These are phyloP conservation scores for Diversispora epigaea DNA, from an alignment of 192 early-diverging fungal species.

Conservation along the genomic window DNA sequence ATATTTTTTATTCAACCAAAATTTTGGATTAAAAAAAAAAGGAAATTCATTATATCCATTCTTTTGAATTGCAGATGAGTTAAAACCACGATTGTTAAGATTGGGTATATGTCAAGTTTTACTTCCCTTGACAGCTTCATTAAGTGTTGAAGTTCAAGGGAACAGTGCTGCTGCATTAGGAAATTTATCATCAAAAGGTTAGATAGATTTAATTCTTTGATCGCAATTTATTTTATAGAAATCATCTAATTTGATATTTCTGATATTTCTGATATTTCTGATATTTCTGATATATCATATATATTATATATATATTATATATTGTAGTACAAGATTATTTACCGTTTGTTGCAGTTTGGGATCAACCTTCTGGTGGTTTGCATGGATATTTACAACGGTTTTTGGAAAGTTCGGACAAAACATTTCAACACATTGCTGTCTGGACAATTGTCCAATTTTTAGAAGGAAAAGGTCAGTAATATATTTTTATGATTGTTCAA, in stretches of 20 bases:
- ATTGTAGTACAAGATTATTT: constrained; percentile 59
- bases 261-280: too few species aligned
- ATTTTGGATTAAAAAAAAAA: too few species aligned
- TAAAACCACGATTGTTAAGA: constrained; percentile 63
- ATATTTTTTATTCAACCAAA: too few species aligned
- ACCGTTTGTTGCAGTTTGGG: constrained; percentile 69
- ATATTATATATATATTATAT: constrained; percentile 8
- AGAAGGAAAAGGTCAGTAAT: constrained; percentile 49
- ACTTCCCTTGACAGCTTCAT: constrained; percentile 59
- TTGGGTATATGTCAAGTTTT: constrained; percentile 66
- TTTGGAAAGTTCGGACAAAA: constrained; percentile 60
- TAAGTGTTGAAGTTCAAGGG: constrained; percentile 68
- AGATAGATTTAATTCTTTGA: neutral
- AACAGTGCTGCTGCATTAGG: constrained; percentile 79
- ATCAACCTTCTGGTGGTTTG: constrained; percentile 61
- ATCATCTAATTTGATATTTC: neutral
- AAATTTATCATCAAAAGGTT: constrained; percentile 62
- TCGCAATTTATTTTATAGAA: neutral
- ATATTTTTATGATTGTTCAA: neutral
- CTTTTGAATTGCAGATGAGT: constrained; percentile 48
- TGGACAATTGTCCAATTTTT: constrained; percentile 85
- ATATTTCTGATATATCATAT: too few species aligned
- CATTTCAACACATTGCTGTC: constrained; percentile 78
- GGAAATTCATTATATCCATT: too few species aligned
- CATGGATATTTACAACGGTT: constrained; percentile 72